Evolutionary conservation across 1,284 basidiomycete species (phyloP), one percentile per base, ranked within the genome.

Genomic region (Microbotryum violaceum): DNA sequence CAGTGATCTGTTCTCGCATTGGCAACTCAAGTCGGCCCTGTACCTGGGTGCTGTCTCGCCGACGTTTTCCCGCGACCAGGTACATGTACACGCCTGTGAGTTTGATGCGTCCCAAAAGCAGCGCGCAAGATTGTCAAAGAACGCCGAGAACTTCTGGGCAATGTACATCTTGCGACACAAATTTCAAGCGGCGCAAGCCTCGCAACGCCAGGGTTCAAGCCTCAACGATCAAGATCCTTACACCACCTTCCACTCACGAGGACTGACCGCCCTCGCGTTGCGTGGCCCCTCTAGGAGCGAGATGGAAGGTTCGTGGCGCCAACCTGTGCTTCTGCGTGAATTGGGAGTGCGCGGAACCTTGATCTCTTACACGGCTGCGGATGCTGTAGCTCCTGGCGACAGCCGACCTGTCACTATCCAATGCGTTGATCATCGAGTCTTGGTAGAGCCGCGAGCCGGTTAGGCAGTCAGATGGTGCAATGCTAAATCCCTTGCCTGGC

Each of bases 11-110:
- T 73, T 96, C 6, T 78, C 79, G 10, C 96, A 98, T 77, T 99
- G 92, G 91, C 93, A 97, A 75, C 83, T 99, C 75, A 94, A 97
- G 74, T 79, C 85, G 54, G 82, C 82, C 3, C 76, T 97, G 1
- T 72, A 75, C 20, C 61, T 59, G 6, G 1, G 49, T 6, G 37
- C 57, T n/a, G 21, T 56, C 9, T 4, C 16, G 7, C 27, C 47
- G 8, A 1, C 6, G 3, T 58, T 60, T 44, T 21, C 44, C 5
- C 49, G 46, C 6, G 3, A 47, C 2, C 46, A 52, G 3, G 62
- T 67, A 7, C 33, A 46, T 6, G 7, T 46, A 0, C 51, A 58
- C 47, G 61, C 67, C 29, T 27, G 54, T 42, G 51, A 54, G 7
- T 61, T 61, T 29, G 56, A 60, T 37, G 56, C 45, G 2, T 57